Evolutionary conservation across 768 basidiomycete genomes (phyloP), one percentile per base, ranked within the genome.

Genomic region (Paxillus involutus): DNA sequence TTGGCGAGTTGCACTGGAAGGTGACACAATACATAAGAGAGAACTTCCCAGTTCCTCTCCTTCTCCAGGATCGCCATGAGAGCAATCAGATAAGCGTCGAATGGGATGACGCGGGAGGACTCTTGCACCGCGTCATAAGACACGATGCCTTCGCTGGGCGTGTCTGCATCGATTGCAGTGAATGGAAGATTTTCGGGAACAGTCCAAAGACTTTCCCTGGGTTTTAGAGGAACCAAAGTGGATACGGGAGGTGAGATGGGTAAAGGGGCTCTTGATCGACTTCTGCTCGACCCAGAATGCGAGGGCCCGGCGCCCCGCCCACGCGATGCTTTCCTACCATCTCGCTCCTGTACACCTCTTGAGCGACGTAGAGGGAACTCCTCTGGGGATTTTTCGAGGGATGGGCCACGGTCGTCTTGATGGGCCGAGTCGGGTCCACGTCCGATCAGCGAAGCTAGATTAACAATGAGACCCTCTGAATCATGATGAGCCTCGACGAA

Each of bases 21-120:
- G 72, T 96, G 90, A 64, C 90, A 93, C 5, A 99, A 77, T 5
- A 94, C 77, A 63, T 97, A 98, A 2, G 94, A 93, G 11, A 97
- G 77, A 39, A 98, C 77, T 54, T 98, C 97, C 95, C 96, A 98
- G 57, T 86, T 91, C 44, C 77, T 81, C 62, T 94, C 94, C 40
- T 77, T 76, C 53, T 86, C 81, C 39, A 98, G 70, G 56, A 97
- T 78, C 3, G 73, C 74, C 48, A 84, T 73, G 44, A 98, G 61
- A 13, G 77, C 77, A 10, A 64, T 62, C 6, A 98, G 77, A 65
- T 96, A 94, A 44, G 76, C 67, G 5, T 94, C 94, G 6, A 93
- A 76, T 0, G 87, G 89, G 2, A 99, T 73, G 54, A 88, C 75
- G 12, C 77, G 65, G 30, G 68, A 58, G 10, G 69, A 69, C 30